Evolutionary conservation across 345 rosid species (phyloP), one percentile per base, ranked within the genome.

Genomic region (Clausena lansium): DNA sequence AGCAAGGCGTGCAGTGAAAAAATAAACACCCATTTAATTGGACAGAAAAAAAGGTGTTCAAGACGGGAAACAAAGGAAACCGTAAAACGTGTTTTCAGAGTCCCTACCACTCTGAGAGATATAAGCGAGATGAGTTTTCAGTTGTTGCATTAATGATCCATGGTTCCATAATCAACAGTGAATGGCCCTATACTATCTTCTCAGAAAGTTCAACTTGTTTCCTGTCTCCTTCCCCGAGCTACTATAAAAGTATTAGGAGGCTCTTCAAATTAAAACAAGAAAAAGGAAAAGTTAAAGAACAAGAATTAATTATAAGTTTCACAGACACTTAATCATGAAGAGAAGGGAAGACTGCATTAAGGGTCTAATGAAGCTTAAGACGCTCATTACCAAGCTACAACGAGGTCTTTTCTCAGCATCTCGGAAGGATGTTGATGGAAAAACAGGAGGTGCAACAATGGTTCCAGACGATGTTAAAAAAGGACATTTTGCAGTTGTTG

Each of bases 401-500:
- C 36, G 76, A 19, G 45, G 36, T 5, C 45, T 85, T 33, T 52
- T 75, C 27, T 55, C 72, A 6, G 60, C 82, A 28, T 76, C 85
- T 25, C 67, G 19, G 22, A 15, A 57, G 6, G 63, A 19, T 30
- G 9, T 24, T 3, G 76, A 57, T 4, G 79, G 74, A 7, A 84
- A 81, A 60, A 39, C n/a, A 28, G 80, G 71, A 15, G 73, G 62
- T 45, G 73, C 69, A n/a, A 76, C 52, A 52, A 17, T 55, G 55
- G 57, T 81, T 72, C 87, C 90, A 0, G 67, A 74, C 1, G 88
- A 85, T 76, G 92, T 87, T 2, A 86, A 83, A 72, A 73, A 83
- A 75, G 90, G 92, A 19, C 86, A 89, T 47, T 84, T 87, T 75
- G 90, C 87, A 22, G 89, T 87, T 19, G 81, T 77, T 77, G 82